A percentile compares a stretch with the other conserved stretches of the same genome.
Conservation (phyloP, 176 grass and related monocot genomes). For the Lolium rigidum region DNA sequence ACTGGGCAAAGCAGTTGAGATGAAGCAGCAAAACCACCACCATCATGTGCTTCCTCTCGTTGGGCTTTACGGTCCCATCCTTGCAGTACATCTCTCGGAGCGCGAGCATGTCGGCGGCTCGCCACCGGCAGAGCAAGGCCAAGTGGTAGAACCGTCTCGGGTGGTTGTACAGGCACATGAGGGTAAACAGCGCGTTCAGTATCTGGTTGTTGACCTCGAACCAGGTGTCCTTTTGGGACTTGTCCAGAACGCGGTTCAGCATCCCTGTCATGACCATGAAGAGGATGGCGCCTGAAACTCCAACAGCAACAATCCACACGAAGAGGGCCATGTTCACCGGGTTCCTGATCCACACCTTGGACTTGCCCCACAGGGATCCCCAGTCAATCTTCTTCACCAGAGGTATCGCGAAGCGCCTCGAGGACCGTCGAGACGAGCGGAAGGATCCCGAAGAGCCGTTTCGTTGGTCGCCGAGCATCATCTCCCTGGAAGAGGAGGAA, state of each 20-base stretch:
- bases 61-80: constrained; percentile 57
- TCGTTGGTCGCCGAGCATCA: constrained; percentile 8
- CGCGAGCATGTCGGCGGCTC: constrained; percentile 45
- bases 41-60: constrained; percentile 79
- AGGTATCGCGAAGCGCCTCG: constrained; percentile 33
- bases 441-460: neutral
- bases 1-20: constrained; percentile 83
- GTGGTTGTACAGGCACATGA: constrained; percentile 80
- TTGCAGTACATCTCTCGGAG: constrained; percentile 79
- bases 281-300: constrained; percentile 71
- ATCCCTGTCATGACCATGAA: constrained; percentile 89
- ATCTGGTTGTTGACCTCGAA: constrained; percentile 89
- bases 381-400: constrained; percentile 73
- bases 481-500: constrained; percentile 25
- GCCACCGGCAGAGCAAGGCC: constrained; percentile 58
- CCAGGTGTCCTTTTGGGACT: constrained; percentile 56
- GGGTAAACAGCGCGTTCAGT: constrained; percentile 71
- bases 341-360: constrained; percentile 69
- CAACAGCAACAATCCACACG: constrained; percentile 60
- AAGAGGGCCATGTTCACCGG: constrained; percentile 75
- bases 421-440: neutral
- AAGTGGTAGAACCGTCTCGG: constrained; percentile 70
- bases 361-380: constrained; percentile 49
- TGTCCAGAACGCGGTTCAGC: constrained; percentile 59
- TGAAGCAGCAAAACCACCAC: constrained; percentile 68